Evolutionary conservation across 2,329 filamentous ascomycete genomes (phyloP).

Genomic region (Trichophyton rubrum): DNA sequence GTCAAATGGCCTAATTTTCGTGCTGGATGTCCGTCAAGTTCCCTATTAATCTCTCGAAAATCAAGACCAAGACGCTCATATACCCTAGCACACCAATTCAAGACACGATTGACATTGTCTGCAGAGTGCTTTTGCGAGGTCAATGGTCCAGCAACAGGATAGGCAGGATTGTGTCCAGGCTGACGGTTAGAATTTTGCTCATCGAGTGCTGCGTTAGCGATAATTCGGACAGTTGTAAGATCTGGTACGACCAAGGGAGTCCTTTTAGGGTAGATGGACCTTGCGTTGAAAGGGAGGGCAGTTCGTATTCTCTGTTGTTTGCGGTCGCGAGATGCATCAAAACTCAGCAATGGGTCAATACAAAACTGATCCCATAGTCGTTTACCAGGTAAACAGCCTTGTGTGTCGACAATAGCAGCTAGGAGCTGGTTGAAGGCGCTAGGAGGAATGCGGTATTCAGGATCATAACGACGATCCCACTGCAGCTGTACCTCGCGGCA

Average conservation of each 20-base stretch:
- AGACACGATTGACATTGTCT: constrained; percentile 14
- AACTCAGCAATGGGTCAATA: constrained; percentile 15
- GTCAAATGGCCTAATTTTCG: background rate
- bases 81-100: constrained; percentile 25
- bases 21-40: constrained; percentile 21
- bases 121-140: constrained; percentile 7
- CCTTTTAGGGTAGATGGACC: constrained; percentile 17
- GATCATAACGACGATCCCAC: constrained; percentile 13
- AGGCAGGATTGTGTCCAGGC: background rate
- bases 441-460: constrained; percentile 21
- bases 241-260: constrained; percentile 24
- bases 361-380: constrained; percentile 40
- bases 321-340: background rate
- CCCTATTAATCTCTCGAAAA: constrained; percentile 23
- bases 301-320: background rate
- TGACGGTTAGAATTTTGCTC: constrained; percentile 15
- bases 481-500: constrained; percentile 15
- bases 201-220: constrained; percentile 23
- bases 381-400: constrained; percentile 38
- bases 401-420: constrained; percentile 40
- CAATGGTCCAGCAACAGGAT: background rate
- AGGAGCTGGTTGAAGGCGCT: constrained; percentile 42
- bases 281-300: background rate
- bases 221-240: constrained; percentile 26
- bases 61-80: constrained; percentile 20